Conservation (phyloP, 257 asterid species). For the Scutellaria minor region DNA sequence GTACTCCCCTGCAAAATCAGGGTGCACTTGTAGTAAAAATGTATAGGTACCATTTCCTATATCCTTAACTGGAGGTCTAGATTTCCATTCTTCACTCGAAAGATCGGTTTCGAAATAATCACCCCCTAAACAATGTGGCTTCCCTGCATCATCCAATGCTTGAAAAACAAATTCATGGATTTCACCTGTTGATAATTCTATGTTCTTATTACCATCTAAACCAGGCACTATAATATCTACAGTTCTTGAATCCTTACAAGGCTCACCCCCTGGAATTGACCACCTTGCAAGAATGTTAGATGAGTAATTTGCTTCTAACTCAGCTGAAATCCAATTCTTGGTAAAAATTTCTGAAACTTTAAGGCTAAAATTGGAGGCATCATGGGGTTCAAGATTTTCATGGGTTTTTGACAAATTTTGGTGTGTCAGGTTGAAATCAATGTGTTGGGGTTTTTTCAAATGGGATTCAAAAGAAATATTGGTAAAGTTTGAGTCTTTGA, state of each 20-base stretch:
- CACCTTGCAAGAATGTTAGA: conserved; percentile 56
- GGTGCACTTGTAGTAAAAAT: conserved; percentile 80
- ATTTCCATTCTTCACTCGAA: conserved; percentile 79
- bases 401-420: conserved; percentile 34
- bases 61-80: conserved; percentile 84
- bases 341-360: conserved; percentile 36
- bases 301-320: conserved; percentile 65
- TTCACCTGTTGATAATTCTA: conserved; percentile 62
- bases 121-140: conserved; percentile 78
- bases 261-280: conserved; percentile 74
- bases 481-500: conserved; percentile 42
- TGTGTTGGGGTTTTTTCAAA: conserved; percentile 3
- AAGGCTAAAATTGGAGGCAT: conserved; percentile 36
- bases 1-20: conserved; percentile 76
- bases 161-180: conserved; percentile 75
- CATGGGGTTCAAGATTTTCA: background rate
- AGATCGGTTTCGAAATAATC: conserved; percentile 90
- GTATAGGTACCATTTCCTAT: conserved; percentile 70
- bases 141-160: conserved; percentile 73
- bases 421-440: conserved; percentile 36
- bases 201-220: conserved; percentile 50
- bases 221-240: conserved; percentile 53
- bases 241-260: conserved; percentile 67
- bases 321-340: conserved; percentile 64
- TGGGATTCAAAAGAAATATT: conserved; percentile 38